These are phyloP conservation scores for Botrytis sinoallii DNA, from an alignment of 2,329 filamentous ascomycete species.

Conservation along the genomic window DNA sequence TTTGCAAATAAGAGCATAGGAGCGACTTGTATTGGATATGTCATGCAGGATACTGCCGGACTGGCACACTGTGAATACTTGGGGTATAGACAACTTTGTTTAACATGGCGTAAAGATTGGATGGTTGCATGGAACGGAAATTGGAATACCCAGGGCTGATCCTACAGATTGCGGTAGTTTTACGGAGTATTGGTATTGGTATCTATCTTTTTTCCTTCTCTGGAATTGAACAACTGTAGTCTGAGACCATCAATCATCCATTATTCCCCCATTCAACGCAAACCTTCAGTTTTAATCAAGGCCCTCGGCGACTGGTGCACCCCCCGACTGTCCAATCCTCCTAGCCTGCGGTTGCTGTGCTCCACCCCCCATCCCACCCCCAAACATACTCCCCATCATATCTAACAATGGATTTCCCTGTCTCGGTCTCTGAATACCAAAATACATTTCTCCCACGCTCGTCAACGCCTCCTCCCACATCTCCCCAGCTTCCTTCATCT, in stretches of 20 bases:
- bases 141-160: background rate
- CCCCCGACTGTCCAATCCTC: constrained; percentile 38
- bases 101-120: background rate
- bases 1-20: background rate
- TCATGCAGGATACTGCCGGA: background rate
- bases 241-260: background rate
- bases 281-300: constrained; percentile 48
- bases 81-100: constrained; percentile 7
- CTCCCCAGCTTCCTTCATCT: constrained; percentile 72
- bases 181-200: constrained; percentile 6
- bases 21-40: background rate
- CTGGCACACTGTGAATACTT: background rate
- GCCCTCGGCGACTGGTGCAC: constrained; percentile 54
- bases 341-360: constrained; percentile 37
- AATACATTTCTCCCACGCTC: constrained; percentile 94
- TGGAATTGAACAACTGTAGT: background rate
- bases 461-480: constrained; percentile 80
- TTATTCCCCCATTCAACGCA: background rate
- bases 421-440: constrained; percentile 81
- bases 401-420: constrained; percentile 93
- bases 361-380: constrained; percentile 61
- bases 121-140: background rate
- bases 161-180: background rate
- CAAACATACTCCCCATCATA: constrained; percentile 96
- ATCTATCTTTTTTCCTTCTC: background rate